Conservation (phyloP, 306 rosid genomes). For the Cicer judaicum region DNA sequence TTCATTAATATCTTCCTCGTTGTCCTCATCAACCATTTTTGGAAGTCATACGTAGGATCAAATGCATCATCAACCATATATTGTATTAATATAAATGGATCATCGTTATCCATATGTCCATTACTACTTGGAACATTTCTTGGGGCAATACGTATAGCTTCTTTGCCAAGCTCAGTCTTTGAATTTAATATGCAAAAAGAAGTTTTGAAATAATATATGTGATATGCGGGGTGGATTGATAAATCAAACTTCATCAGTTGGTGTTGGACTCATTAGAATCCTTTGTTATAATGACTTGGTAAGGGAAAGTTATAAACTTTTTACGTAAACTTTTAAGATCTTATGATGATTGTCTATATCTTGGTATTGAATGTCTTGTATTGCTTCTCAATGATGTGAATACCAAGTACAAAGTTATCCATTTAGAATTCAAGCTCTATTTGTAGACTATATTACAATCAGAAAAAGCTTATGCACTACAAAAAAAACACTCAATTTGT, state of each 20-base stretch:
- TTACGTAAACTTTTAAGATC: conserved; percentile 75
- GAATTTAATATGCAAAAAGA: neutral
- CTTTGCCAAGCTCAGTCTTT: conserved; percentile 19
- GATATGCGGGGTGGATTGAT: conserved; percentile 78
- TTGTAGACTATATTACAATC: no score
- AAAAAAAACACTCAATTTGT: no score
- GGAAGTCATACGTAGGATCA: no score
- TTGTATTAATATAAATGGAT: no score
- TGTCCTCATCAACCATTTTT: no score
- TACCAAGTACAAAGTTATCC: conserved; percentile 66
- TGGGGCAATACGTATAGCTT: no score
- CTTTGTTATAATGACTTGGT: conserved; percentile 63
- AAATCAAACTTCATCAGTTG: conserved; percentile 65
- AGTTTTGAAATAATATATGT: conserved; percentile 53
- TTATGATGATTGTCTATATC: conserved; percentile 86
- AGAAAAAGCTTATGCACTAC: no score
- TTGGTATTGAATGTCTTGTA: conserved; percentile 78
- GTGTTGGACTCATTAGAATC: conserved; percentile 70
- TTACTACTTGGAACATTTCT: no score
- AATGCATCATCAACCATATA: no score
- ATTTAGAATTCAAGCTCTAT: no score
- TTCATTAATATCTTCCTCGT: no score
- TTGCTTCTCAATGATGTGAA: conserved; percentile 70
- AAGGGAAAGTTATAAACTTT: conserved; percentile 54
- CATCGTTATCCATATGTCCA: no score